Conservation (phyloP, 1,284 basidiomycete genomes). For the Blastosporella zonata region DNA sequence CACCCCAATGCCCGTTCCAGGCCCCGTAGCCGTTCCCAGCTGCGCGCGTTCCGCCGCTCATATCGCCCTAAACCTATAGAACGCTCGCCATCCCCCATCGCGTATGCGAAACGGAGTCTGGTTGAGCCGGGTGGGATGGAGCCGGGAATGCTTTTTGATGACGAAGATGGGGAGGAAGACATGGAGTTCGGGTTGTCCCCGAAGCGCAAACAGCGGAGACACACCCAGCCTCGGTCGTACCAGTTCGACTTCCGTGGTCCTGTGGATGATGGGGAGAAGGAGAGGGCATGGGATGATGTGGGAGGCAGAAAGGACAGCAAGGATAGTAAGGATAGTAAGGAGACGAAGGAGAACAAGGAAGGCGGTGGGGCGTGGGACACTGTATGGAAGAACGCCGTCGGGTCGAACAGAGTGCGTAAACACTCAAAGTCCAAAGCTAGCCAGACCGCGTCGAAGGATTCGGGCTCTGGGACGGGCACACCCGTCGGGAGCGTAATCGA, state of each 20-base stretch:
- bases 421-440: constrained; percentile 5
- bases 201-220: not conserved
- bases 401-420: not conserved
- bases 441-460: constrained; percentile 2
- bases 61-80: constrained; percentile 4
- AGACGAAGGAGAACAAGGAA: not conserved
- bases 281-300: not conserved
- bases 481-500: constrained; percentile 16
- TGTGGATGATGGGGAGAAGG: constrained; percentile 1
- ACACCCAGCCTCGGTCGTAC: constrained; percentile 23
- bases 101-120: constrained; percentile 19
- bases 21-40: constrained; percentile 7
- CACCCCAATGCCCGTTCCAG: not conserved
- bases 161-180: not conserved
- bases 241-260: constrained; percentile 21
- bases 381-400: not conserved
- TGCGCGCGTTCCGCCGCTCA: constrained; percentile 11
- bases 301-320: not conserved
- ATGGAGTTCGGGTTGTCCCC: not conserved
- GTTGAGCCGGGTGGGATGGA: not conserved
- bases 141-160: constrained; percentile 3
- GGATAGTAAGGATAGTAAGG: not conserved
- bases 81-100: constrained; percentile 21
- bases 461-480: not conserved
- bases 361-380: not conserved